Percentiles rank a stretch among this genome's conserved stretches.
Evolutionary conservation across 106 monocot genomes (phyloP).

Genomic region (Gastrodia elata): DNA sequence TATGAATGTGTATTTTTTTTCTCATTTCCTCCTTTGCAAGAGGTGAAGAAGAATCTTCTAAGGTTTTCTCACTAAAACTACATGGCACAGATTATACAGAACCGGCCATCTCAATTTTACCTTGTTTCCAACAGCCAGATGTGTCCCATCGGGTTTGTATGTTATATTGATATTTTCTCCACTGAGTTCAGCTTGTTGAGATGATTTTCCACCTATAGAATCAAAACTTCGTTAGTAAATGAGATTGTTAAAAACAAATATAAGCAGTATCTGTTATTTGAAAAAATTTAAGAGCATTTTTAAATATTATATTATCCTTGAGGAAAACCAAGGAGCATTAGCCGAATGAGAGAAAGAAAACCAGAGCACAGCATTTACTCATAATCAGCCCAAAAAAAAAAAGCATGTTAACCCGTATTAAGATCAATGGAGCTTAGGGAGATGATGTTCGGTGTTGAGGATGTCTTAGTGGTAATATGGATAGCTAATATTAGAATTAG

Average conservation of each 20-base stretch:
- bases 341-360: not conserved
- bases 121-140: slow-evolving; percentile 97
- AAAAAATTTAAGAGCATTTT: not conserved
- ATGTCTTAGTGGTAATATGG: too few species aligned
- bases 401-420: too few species aligned
- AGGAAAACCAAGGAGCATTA: not conserved
- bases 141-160: slow-evolving; percentile 86
- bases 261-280: not conserved
- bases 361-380: not conserved
- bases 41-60: not conserved
- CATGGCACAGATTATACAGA: not conserved
- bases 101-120: slow-evolving; percentile 22
- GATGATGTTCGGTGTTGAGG: too few species aligned
- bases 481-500: too few species aligned
- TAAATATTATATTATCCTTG: not conserved
- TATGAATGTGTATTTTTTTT: not conserved
- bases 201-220: slow-evolving; percentile 87
- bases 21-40: not conserved
- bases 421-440: too few species aligned
- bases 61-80: not conserved
- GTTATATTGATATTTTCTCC: slow-evolving; percentile 98
- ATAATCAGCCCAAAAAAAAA: not conserved
- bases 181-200: slow-evolving; percentile 90
- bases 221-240: slow-evolving; percentile 1
- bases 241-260: not conserved